Percentiles rank a stretch among this genome's conserved stretches.
Evolutionary conservation across 305 asterid genomes (phyloP).

Genomic region (Fraxinus sp.): DNA sequence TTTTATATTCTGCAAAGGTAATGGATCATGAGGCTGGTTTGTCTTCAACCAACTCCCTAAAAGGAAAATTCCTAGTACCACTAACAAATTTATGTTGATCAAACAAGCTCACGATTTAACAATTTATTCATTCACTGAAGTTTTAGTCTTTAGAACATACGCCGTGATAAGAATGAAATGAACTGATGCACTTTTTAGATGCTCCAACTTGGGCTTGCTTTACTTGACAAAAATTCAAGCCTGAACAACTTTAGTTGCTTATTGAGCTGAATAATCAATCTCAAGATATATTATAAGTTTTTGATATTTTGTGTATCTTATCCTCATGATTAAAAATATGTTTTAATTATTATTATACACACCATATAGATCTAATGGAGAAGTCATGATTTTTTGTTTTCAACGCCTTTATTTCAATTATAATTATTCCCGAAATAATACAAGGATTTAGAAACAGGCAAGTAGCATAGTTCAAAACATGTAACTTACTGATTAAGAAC

Average conservation of each 20-base stretch:
- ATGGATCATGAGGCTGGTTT: slow-evolving; percentile 8
- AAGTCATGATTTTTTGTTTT: background rate
- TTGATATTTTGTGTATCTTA: background rate
- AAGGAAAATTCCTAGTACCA: background rate
- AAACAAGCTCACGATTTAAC: background rate
- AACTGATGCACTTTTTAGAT: slow-evolving; percentile 21
- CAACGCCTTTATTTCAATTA: background rate
- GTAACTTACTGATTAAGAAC: background rate
- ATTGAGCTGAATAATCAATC: background rate
- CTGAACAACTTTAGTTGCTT: slow-evolving; percentile 5
- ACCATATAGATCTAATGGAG: background rate
- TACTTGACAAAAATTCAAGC: slow-evolving; percentile 9
- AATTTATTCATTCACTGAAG: background rate
- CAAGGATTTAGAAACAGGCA: background rate
- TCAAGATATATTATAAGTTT: background rate
- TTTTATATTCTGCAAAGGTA: slow-evolving; percentile 99
- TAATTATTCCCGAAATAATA: background rate
- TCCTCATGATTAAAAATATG: background rate
- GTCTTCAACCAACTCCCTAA: background rate
- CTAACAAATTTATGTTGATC: background rate
- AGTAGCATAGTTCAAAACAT: background rate
- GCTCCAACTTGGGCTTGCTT: slow-evolving; percentile 16
- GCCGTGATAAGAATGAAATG: slow-evolving; percentile 1
- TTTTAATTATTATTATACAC: background rate
- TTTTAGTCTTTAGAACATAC: slow-evolving; percentile 1